Percentiles rank a stretch among this genome's conserved stretches.
Evolutionary conservation across 768 basidiomycete species (phyloP).

Genomic region (Symmetrospora coprosmae): DNA sequence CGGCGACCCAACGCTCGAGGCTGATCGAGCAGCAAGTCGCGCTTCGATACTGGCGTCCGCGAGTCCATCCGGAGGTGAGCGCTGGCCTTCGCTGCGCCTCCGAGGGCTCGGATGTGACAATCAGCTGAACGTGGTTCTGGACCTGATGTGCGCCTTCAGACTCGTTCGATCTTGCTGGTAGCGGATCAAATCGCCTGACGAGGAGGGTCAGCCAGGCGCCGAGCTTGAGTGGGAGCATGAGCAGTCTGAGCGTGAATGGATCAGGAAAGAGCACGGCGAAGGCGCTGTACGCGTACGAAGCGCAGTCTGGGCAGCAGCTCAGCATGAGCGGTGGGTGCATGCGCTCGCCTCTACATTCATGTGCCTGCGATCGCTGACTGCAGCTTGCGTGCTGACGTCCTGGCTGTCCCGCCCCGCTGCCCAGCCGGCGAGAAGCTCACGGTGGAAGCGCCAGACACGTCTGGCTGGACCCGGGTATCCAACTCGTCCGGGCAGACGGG

Average conservation of each 20-base stretch:
- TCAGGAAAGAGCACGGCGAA: conserved; percentile 1
- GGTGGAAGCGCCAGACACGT: not conserved
- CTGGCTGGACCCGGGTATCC: conserved; percentile 17
- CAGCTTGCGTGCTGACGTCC: too few species aligned
- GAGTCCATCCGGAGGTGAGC: not conserved
- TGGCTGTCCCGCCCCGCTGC: not conserved
- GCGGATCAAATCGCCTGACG: not conserved
- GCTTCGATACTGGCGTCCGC: not conserved
- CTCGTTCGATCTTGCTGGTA: too few species aligned
- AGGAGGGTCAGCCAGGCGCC: not conserved
- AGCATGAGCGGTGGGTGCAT: not conserved
- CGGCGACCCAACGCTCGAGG: conserved; percentile 1
- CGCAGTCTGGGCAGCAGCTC: conserved; percentile 2
- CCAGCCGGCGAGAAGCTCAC: conserved; percentile 7
- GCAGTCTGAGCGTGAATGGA: not conserved
- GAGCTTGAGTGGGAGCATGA: not conserved
- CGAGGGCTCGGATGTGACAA: not conserved
- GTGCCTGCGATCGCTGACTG: not conserved
- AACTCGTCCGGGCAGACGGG: not conserved
- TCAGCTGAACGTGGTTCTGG: too few species aligned
- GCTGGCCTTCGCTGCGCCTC: not conserved
- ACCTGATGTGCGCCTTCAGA: too few species aligned
- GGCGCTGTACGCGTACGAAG: conserved; percentile 13
- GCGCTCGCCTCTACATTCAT: not conserved
- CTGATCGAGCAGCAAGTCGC: not conserved